These are phyloP conservation scores for Moesziomyces aphidis DNA, from an alignment of 1,284 basidiomycete genomes.

Conservation along the genomic window DNA sequence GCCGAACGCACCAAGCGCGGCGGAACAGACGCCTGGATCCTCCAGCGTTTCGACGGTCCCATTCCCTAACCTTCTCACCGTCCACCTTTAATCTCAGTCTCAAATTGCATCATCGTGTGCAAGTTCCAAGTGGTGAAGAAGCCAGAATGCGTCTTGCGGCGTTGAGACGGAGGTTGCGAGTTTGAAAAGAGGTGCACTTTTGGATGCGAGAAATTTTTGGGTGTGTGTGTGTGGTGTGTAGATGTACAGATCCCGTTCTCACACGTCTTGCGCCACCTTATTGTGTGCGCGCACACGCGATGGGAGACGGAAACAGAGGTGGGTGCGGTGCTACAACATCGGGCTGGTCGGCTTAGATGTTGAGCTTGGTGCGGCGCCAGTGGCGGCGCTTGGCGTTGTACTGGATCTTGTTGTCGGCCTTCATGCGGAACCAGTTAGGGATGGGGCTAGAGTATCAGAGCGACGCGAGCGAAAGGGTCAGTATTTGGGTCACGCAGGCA, in stretches of 20 bases:
- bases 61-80: not conserved
- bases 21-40: slow-evolving; percentile 55
- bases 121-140: not conserved
- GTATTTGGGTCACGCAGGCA: slow-evolving; percentile 1
- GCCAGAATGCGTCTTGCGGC: too few species aligned
- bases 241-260: not conserved
- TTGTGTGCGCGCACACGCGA: not conserved
- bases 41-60: slow-evolving; percentile 42
- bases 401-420: slow-evolving; percentile 95
- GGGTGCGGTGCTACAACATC: slow-evolving; percentile 1
- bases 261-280: not conserved
- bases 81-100: not conserved
- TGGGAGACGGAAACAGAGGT: not conserved
- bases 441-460: slow-evolving; percentile 77
- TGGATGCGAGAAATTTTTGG: not conserved
- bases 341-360: slow-evolving; percentile 49
- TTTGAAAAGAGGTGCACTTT: not conserved
- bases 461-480: slow-evolving; percentile 3
- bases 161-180: too few species aligned
- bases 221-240: slow-evolving; percentile 2
- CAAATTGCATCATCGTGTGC: not conserved
- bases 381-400: slow-evolving; percentile 70
- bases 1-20: slow-evolving; percentile 41
- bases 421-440: slow-evolving; percentile 97
- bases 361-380: slow-evolving; percentile 67